phyloP scores from a whole-genome alignment of 805 yeast genomes.

The Diddensiella transvaalensis region DNA sequence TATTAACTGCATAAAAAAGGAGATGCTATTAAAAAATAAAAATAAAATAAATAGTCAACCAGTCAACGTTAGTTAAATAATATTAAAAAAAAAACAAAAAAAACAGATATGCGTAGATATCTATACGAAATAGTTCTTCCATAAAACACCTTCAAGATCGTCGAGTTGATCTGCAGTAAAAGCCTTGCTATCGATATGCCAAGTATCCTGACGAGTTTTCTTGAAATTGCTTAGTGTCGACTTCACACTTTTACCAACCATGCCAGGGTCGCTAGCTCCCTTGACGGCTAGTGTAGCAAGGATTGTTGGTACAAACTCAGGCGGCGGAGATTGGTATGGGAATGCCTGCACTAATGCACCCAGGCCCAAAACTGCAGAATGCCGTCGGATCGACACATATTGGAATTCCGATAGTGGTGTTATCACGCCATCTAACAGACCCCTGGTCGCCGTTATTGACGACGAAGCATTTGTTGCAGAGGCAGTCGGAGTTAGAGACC shows the following conservation, averaged over 20 bases:
- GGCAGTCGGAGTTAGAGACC: neutral
- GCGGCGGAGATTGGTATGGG: constrained; percentile 89
- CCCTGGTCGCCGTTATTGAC: constrained; percentile 1
- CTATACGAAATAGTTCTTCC: constrained; percentile 87
- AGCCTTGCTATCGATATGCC: constrained; percentile 82
- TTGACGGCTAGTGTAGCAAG: constrained; percentile 66
- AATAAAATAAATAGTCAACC: too few relatives aligned
- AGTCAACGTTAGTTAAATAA: too few relatives aligned
- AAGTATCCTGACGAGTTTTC: constrained; percentile 88
- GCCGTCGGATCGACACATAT: constrained; percentile 40
- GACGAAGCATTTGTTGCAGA: constrained; percentile 6
- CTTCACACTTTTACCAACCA: constrained; percentile 81
- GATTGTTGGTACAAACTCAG: constrained; percentile 78
- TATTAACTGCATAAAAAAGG: too few relatives aligned
- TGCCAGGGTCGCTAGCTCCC: constrained; percentile 69
- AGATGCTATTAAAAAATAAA: too few relatives aligned
- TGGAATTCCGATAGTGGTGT: constrained; percentile 4
- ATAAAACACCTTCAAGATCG: constrained; percentile 88
- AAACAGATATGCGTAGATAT: neutral
- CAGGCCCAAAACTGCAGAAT: constrained; percentile 83
- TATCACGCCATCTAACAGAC: constrained; percentile 11
- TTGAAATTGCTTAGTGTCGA: constrained; percentile 77
- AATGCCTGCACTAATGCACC: constrained; percentile 88
- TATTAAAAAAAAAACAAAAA: neutral
- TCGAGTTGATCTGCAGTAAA: constrained; percentile 79